These are phyloP conservation scores for Urtica urens DNA, from an alignment of 306 rosid species.

Conservation along the genomic window DNA sequence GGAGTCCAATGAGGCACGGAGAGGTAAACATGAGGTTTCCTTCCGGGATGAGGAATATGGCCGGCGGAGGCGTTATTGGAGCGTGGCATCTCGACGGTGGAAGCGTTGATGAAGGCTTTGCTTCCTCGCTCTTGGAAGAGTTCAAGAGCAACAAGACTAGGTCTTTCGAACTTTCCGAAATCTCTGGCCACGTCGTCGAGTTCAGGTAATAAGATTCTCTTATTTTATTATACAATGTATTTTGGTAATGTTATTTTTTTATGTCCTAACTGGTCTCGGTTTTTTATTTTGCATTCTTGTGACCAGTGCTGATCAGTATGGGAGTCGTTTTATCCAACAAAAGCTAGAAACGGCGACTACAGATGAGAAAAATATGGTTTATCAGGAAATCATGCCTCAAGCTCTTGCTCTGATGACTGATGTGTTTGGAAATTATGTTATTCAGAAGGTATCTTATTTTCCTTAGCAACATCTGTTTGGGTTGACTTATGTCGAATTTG, in stretches of 20 bases:
- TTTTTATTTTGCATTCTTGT: constrained; percentile 12
- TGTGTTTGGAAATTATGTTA: constrained; percentile 92
- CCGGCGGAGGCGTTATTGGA: constrained; percentile 62
- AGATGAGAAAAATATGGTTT: constrained; percentile 89
- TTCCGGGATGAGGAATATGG: constrained; percentile 72
- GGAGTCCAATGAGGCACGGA: constrained; percentile 78
- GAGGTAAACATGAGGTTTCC: constrained; percentile 67
- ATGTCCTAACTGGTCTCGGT: constrained; percentile 3
- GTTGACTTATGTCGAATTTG: constrained; percentile 9
- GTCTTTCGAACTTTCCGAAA: constrained; percentile 82
- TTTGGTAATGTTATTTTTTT: constrained; percentile 4
- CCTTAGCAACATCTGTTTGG: no score
- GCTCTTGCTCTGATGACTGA: constrained; percentile 92
- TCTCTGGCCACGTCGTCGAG: constrained; percentile 53
- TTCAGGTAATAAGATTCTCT: no score
- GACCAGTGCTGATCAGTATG: constrained; percentile 83
- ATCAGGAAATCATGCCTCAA: constrained; percentile 91
- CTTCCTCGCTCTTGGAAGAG: constrained; percentile 75
- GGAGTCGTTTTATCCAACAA: constrained; percentile 88
- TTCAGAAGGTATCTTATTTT: constrained; percentile 64
- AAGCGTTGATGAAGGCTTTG: constrained; percentile 55
- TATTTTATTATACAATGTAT: background rate
- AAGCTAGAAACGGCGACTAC: constrained; percentile 80
- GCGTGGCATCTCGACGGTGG: constrained; percentile 75
- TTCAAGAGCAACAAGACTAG: constrained; percentile 81